Evolutionary conservation across 2,329 filamentous ascomycete genomes (phyloP).

Genomic region (Penicillium freii): DNA sequence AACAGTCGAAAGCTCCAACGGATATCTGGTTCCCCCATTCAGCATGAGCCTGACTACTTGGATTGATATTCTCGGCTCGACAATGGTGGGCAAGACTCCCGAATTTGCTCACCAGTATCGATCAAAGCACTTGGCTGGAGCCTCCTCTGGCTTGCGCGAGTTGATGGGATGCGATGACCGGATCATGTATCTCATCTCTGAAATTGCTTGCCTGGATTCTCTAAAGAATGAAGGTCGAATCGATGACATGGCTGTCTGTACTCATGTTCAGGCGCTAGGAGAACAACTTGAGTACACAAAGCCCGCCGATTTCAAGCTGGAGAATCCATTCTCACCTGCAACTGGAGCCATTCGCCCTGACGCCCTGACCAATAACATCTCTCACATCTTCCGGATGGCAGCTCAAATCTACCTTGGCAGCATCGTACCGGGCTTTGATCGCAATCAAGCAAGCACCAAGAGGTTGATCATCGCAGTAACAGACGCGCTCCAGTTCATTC

Average conservation of each 20-base stretch:
- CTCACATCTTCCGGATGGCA: slow-evolving; percentile 83
- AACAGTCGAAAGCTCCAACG: background rate
- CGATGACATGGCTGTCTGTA: slow-evolving; percentile 81
- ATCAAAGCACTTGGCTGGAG: slow-evolving; percentile 73
- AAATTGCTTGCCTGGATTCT: slow-evolving; percentile 92
- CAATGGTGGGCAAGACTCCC: slow-evolving; percentile 83
- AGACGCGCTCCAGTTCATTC: slow-evolving; percentile 70
- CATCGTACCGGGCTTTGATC: slow-evolving; percentile 83
- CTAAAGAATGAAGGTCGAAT: slow-evolving; percentile 75
- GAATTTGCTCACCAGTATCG: slow-evolving; percentile 93
- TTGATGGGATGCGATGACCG: slow-evolving; percentile 97
- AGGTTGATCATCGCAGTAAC: slow-evolving; percentile 77
- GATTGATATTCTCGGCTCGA: slow-evolving; percentile 96
- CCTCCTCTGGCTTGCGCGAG: slow-evolving; percentile 74
- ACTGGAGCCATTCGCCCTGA: slow-evolving; percentile 76
- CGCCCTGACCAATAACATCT: slow-evolving; percentile 85
- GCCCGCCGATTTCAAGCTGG: slow-evolving; percentile 59
- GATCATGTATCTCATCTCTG: slow-evolving; percentile 97
- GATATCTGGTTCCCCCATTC: slow-evolving; percentile 68
- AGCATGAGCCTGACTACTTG: slow-evolving; percentile 87
- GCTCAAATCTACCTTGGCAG: slow-evolving; percentile 95
- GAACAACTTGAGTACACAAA: slow-evolving; percentile 83
- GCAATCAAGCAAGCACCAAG: slow-evolving; percentile 68
- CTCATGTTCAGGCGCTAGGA: slow-evolving; percentile 81
- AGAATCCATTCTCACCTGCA: slow-evolving; percentile 52